Base-by-base conservation (phyloP, 108 stramenopile species). In the Schizochytrium sp. region DNA sequence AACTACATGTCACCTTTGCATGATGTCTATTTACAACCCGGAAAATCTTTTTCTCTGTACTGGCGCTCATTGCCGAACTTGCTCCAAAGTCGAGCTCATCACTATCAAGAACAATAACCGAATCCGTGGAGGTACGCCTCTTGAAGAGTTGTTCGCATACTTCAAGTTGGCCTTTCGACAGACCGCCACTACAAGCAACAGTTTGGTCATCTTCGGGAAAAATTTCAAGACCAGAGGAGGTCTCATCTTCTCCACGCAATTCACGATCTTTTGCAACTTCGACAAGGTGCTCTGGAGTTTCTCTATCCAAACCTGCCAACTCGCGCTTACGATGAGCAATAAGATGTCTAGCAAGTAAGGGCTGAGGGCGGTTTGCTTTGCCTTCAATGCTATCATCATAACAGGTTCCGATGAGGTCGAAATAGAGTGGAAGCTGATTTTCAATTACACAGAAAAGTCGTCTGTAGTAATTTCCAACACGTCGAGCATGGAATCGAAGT, bases 401-500 rank as follows among this genome's bases (percentile, higher is more conserved):
- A 46, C 89, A 94, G 45, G 92, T 94, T 4, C 95, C 95, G 59
- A 95, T 58, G 3, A 61, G 57, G 57, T 95, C 94, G 15, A 93
- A 40, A 59, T 92, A 91, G 64, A 93, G 90, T 3, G 94, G 94
- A 4, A 87, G 47, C 47, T 90, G 76, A n/a, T 93, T 87, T 57
- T 92, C 93, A 4, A 95, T 42, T 41, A 94, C 87, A 44, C 90
- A 88, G 69, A 93, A 93, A 8, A 94, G 40, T 12, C 95, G 64
- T 41, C 94, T 88, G 93, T 94, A 95, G 93, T 93, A 95, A 73
- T 94, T 94, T 2, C 87, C 92, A 17, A 93, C 90, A 4, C 47
- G 49, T 42, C 41, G 40, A 19, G 95, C 94, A 4, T 47, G 50
- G 58, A 95, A 95, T 42, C 44, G 46, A 3, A 95, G 57, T 4